Percentiles rank a stretch among this genome's conserved stretches.
These are phyloP conservation scores for Casuarina cunninghamiana DNA, from an alignment of 306 rosid species.

Conservation along the genomic window DNA sequence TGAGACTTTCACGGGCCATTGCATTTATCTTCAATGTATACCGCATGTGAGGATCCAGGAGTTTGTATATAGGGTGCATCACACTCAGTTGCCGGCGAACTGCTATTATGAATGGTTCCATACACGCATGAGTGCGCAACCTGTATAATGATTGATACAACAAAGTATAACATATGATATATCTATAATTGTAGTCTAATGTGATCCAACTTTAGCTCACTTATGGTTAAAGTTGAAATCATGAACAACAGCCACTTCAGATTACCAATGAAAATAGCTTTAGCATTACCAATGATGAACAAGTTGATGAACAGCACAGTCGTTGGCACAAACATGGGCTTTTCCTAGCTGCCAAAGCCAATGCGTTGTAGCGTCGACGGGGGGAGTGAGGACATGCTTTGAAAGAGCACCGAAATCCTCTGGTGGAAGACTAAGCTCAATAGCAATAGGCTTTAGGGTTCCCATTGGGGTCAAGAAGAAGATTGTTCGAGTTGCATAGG, in stretches of 20 bases:
- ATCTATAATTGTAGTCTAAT: too few relatives aligned
- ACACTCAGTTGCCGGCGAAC: conserved; percentile 47
- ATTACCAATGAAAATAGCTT: background rate
- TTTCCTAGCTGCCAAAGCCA: conserved; percentile 44
- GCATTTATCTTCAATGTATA: conserved; percentile 44
- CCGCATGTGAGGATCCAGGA: conserved; percentile 42
- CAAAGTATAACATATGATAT: too few relatives aligned
- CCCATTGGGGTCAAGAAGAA: conserved; percentile 44
- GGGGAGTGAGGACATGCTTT: conserved; percentile 40
- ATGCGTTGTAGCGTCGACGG: conserved; percentile 36
- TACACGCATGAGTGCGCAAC: conserved; percentile 46
- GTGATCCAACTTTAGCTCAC: too few relatives aligned
- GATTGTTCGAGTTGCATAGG: conserved; percentile 47
- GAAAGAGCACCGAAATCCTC: conserved; percentile 24
- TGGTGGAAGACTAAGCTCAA: conserved; percentile 41
- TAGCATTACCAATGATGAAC: conserved; percentile 40
- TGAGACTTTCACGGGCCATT: conserved; percentile 31
- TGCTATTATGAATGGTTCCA: conserved; percentile 44
- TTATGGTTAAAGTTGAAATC: too few relatives aligned
- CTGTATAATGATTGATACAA: conserved; percentile 13
- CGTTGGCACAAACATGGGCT: conserved; percentile 47
- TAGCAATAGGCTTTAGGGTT: conserved; percentile 45
- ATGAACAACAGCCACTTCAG: too few relatives aligned
- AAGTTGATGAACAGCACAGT: conserved; percentile 39
- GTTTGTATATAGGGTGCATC: conserved; percentile 51